A percentile compares a stretch with the other conserved stretches of the same genome.
Conservation (phyloP, 495 filamentous ascomycete species). For the Talaromyces borbonicus region DNA sequence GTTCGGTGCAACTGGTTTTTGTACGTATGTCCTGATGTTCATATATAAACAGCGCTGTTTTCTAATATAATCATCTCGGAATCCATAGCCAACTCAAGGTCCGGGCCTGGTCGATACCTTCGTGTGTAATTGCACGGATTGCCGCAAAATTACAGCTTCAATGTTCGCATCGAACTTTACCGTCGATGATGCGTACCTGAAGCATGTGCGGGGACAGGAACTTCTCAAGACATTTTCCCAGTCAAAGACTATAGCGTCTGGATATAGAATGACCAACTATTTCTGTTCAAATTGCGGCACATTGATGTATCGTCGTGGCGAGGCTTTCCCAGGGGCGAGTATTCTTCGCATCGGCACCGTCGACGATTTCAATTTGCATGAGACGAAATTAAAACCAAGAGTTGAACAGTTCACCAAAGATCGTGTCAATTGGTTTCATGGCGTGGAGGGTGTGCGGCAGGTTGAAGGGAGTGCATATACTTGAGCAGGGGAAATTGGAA, state of each 20-base stretch:
- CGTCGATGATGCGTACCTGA: constrained; percentile 28
- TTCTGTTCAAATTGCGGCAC: constrained; percentile 46
- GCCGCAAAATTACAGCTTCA: constrained; percentile 49
- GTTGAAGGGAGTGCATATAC: no score
- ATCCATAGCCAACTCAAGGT: constrained; percentile 27
- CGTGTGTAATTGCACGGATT: constrained; percentile 48
- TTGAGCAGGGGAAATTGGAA: no score
- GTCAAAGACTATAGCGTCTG: constrained; percentile 27
- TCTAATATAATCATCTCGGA: no score
- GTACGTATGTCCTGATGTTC: no score
- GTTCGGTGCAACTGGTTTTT: constrained; percentile 43
- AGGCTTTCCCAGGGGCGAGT: constrained; percentile 24
- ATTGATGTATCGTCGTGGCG: constrained; percentile 40
- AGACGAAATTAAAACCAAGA: constrained; percentile 39
- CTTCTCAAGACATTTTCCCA: constrained; percentile 33
- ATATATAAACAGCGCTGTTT: no score
- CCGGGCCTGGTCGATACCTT: constrained; percentile 40
- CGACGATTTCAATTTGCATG: constrained; percentile 43
- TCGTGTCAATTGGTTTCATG: constrained; percentile 33
- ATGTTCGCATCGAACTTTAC: constrained; percentile 51
- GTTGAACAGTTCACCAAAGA: constrained; percentile 34
- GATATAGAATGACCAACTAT: constrained; percentile 42
- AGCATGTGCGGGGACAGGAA: constrained; percentile 37
- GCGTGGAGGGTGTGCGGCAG: constrained; percentile 19
- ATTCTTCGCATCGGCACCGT: constrained; percentile 45